Base-by-base conservation (phyloP, 208 protist species). In the Herpetomonas tarakana region DNA sequence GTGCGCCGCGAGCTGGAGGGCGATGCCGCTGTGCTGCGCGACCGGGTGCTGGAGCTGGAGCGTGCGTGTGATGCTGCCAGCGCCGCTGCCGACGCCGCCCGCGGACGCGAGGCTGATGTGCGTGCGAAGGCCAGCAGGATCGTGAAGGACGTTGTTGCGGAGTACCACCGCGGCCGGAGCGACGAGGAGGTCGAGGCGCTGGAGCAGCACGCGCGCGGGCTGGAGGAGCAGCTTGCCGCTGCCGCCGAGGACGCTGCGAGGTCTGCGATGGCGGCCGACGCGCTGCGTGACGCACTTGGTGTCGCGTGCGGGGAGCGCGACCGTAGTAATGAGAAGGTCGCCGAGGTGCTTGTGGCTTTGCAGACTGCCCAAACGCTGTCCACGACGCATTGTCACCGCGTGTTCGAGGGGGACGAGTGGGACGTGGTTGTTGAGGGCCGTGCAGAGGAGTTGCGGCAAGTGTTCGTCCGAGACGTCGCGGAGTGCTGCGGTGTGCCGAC, bases 401-500 rank as follows among this genome's bases (percentile, higher is more conserved):
- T 55, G 24, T 61, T 74, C 30, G 46, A 60, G 14, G 68, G 60
- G 18, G 52, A 74, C 18, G 60, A 18, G 18, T 74, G 60, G 54
- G 35, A 39, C 19, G 2, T 14, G 21, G 31, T 63, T 29, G 45
- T 74, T n/a, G 27, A 21, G 3, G 21, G 47, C 24, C 53, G 53
- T 18, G 44, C 52, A 1, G 21, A 68, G 1, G 54, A 64, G 9
- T 46, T 68, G 27, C 24, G 47, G 4, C 38, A 53, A 25, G 68
- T 51, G 44, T 65, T 74, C 27, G 49, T 18, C 16, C 25, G n/a
- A 31, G 60, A 74, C 19, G 56, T 50, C 22, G 50, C 39, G 16
- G 38, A 29, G 1, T 64, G 58, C 12, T 62, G 59, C 47, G 68
- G 41, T 55, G 52, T 65, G 16, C 26, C 45, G 35, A 55, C 46